Evolutionary conservation across 768 basidiomycete genomes (phyloP).

Genomic region (Suillus spraguei): DNA sequence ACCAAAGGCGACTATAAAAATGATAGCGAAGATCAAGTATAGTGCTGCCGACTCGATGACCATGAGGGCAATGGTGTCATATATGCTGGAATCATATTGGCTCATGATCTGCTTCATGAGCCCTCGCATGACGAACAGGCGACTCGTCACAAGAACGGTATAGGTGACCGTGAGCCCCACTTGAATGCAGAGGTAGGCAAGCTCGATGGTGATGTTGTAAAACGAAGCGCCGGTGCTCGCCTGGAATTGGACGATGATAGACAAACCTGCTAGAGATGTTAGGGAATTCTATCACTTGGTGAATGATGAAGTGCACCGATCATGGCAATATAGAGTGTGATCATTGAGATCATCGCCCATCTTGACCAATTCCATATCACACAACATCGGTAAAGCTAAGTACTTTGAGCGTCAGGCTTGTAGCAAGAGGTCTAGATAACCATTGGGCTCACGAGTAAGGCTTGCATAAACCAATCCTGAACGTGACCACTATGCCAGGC

Average conservation of each 20-base stretch:
- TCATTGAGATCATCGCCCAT: constrained; percentile 20
- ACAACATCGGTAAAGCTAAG: constrained; percentile 16
- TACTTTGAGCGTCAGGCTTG: neutral
- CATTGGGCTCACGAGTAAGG: constrained; percentile 18
- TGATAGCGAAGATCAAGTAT: constrained; percentile 27
- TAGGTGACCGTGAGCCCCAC: constrained; percentile 33
- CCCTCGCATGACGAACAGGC: constrained; percentile 27
- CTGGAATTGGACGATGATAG: constrained; percentile 20
- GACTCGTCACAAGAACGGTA: constrained; percentile 32
- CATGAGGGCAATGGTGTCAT: constrained; percentile 31
- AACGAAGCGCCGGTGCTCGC: constrained; percentile 18
- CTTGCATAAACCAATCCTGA: constrained; percentile 35
- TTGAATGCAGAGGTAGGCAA: constrained; percentile 33
- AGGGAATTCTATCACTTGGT: neutral
- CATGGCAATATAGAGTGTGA: constrained; percentile 16
- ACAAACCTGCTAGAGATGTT: constrained; percentile 12
- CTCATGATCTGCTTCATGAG: constrained; percentile 20
- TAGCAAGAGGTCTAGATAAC: neutral
- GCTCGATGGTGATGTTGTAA: constrained; percentile 24
- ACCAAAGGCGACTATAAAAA: constrained; percentile 36
- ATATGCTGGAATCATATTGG: constrained; percentile 14
- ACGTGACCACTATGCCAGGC: constrained; percentile 23
- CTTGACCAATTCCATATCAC: constrained; percentile 19
- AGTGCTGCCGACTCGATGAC: constrained; percentile 39
- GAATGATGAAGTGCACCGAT: constrained; percentile 11